Evolutionary conservation across 2,329 filamentous ascomycete genomes (phyloP).

Genomic region (Fusarium coicis): DNA sequence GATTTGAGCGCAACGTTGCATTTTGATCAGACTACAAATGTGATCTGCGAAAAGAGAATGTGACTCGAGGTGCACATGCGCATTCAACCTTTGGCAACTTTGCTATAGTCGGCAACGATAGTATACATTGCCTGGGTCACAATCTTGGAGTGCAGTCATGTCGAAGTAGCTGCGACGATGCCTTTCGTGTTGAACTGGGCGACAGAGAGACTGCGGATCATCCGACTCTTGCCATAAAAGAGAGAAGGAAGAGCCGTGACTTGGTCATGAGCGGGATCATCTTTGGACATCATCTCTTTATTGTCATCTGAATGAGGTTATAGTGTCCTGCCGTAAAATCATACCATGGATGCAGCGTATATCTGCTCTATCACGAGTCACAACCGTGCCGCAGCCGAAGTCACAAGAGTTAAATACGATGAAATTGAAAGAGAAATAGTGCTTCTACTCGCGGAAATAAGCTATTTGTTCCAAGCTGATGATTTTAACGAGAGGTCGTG

Average conservation of each 20-base stretch:
- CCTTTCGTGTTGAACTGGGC: not conserved
- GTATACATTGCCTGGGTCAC: accelerated
- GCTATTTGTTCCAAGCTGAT: accelerated
- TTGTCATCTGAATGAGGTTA: no score
- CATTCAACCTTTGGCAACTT: accelerated
- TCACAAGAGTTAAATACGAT: not conserved
- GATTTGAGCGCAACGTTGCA: slow-evolving; percentile 4
- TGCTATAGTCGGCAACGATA: accelerated
- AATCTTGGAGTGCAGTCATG: accelerated
- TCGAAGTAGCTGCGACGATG: not conserved
- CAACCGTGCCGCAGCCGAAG: not conserved
- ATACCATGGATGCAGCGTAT: not conserved
- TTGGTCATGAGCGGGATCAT: accelerated
- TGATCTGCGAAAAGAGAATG: not conserved
- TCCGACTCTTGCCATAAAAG: no score
- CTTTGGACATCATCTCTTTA: not conserved
- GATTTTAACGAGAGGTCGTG: not conserved
- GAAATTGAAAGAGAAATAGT: accelerated
- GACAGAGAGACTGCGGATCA: no score
- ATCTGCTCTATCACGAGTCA: not conserved
- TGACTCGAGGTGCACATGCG: not conserved
- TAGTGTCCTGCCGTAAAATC: not conserved
- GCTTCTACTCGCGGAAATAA: accelerated
- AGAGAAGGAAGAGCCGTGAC: no score
- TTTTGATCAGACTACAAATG: not conserved